Evolutionary conservation across 164 flowering plant genomes (phyloP).

Genomic region (Piper longum): DNA sequence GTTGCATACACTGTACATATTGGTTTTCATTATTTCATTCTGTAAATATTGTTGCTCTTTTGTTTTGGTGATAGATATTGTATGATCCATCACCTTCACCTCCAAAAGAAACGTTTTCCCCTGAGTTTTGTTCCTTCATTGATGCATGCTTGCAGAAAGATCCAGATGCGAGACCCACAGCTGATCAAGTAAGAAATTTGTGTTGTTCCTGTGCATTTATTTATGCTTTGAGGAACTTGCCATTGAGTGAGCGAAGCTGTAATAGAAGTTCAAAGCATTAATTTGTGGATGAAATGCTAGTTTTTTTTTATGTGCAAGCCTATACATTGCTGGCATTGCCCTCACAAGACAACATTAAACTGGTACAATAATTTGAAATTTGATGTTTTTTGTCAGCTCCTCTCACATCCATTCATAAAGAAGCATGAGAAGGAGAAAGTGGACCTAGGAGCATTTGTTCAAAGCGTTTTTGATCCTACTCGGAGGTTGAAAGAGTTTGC

Average conservation of each 20-base stretch:
- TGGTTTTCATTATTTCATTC: neutral
- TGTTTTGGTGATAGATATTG: slow-evolving; percentile 48
- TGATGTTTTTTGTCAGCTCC: slow-evolving; percentile 40
- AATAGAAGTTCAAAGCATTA: neutral
- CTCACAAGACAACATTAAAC: no score
- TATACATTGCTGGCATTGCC: no score
- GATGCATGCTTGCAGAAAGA: slow-evolving; percentile 85
- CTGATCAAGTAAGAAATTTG: slow-evolving; percentile 56
- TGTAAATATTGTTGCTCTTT: neutral
- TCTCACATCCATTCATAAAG: slow-evolving; percentile 75
- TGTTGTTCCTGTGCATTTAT: neutral
- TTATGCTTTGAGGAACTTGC: neutral
- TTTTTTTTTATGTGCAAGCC: no score
- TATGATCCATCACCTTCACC: slow-evolving; percentile 98
- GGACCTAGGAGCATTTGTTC: slow-evolving; percentile 72
- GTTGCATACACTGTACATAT: neutral
- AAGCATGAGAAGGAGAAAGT: slow-evolving; percentile 51
- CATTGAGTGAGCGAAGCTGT: neutral
- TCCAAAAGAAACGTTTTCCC: slow-evolving; percentile 47
- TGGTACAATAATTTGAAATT: no score
- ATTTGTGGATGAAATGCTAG: no score
- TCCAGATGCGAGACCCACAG: slow-evolving; percentile 86
- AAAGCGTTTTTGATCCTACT: slow-evolving; percentile 76
- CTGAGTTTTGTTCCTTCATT: slow-evolving; percentile 84
- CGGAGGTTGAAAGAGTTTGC: slow-evolving; percentile 90